Base-by-base conservation (phyloP, 495 filamentous ascomycete species). In the Lasiosphaeriaceae sp. region DNA sequence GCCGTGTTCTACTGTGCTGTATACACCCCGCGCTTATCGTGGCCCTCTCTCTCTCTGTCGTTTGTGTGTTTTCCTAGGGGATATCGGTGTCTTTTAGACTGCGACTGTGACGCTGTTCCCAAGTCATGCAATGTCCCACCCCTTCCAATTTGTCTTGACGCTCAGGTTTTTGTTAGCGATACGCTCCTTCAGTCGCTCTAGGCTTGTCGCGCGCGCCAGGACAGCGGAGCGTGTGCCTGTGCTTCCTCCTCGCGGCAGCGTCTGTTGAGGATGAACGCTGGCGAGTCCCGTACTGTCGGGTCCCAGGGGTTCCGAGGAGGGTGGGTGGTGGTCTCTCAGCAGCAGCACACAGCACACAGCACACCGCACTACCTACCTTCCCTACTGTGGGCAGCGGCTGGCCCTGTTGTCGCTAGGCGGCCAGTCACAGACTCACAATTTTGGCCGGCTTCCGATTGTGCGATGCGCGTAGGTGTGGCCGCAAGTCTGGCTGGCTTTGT, bases 201-300 rank as follows among this genome's bases (percentile, higher is more conserved):
- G 26, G 12, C 12, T 59, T 61, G 60, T 66, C 66, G 66, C 66
- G 66, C 66, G 66, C 66, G 66, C 60, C 50, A 66, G 51, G 17
- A 21, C 6, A 35, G 39, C 9, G n/a, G 20, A n/a, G 34, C 7
- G 21, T 37, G 19, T n/a, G 23, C 39, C n/a, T n/a, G n/a, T n/a
- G n/a, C n/a, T n/a, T n/a, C n/a, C n/a, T n/a, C 52, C 22, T 41
- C 7, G 20, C 31, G 46, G 41, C 48, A 56, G 46, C 52, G 50
- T 61, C 41, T 53, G n/a, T 50, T 31, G 43, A 58, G 35, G 24
- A 43, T 56, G 55, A 54, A 54, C 50, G 11, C 35, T 64, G 53
- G 55, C 52, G 51, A 56, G 56, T 67, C 17, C 66, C 66, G 24
- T 45, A 61, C 60, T 59, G 64, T 60, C 64, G 66, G 64, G 65